Percentiles rank a stretch among this genome's conserved stretches.
phyloP scores from a whole-genome alignment of 805 yeast genomes.

The Yamadazyma olivae region DNA sequence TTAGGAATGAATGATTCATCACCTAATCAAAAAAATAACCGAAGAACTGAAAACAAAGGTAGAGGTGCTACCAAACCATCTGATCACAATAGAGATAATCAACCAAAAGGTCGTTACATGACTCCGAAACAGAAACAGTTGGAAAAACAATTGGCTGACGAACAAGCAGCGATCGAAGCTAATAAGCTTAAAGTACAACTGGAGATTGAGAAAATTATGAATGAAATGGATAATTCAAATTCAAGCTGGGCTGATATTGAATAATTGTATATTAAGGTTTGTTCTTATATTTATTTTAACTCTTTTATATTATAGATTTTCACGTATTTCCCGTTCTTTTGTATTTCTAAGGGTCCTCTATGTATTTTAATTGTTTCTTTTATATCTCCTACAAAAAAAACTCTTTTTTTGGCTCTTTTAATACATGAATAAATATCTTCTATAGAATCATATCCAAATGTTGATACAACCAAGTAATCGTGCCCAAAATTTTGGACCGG shows the following conservation, averaged over 20 bases:
- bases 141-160: constrained; percentile 4
- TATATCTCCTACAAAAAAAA: constrained; percentile 8
- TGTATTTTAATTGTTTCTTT: constrained; percentile 1
- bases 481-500: constrained; percentile 1
- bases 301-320: background rate
- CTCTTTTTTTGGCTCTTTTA: constrained; percentile 5
- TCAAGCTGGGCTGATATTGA: constrained; percentile 15
- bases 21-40: background rate
- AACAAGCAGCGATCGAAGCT: constrained; percentile 7
- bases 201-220: constrained; percentile 12
- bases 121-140: constrained; percentile 8
- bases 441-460: constrained; percentile 6
- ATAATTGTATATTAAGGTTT: constrained; percentile 2
- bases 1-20: constrained; percentile 11
- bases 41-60: too few species aligned
- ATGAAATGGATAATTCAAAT: constrained; percentile 13
- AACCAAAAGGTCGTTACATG: constrained; percentile 1
- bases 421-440: constrained; percentile 9
- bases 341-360: constrained; percentile 3
- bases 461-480: constrained; percentile 9
- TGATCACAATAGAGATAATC: background rate
- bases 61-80: background rate
- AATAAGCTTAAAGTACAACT: constrained; percentile 6
- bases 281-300: constrained; percentile 1
- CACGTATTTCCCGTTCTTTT: constrained; percentile 1